Conservation (phyloP, 768 basidiomycete species). For the Mycena vulgaris region DNA sequence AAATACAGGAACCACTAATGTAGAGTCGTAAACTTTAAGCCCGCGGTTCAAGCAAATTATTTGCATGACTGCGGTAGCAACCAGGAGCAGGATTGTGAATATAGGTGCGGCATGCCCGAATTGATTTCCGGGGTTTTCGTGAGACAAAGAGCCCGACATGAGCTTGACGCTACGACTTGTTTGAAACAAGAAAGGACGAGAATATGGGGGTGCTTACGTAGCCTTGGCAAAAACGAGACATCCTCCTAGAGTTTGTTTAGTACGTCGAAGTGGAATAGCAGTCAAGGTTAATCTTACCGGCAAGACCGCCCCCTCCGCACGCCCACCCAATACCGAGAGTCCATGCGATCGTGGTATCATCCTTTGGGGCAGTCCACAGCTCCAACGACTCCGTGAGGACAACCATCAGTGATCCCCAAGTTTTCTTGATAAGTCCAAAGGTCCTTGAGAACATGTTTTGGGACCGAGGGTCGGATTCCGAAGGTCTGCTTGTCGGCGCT, state of each 20-base stretch:
- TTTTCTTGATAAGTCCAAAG: slow-evolving; percentile 51
- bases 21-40: slow-evolving; percentile 91
- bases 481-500: slow-evolving; percentile 40
- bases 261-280: too few species aligned
- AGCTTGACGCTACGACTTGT: slow-evolving; percentile 77
- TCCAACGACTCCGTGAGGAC: slow-evolving; percentile 78
- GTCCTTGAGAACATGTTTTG: slow-evolving; percentile 33
- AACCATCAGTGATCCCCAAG: slow-evolving; percentile 64
- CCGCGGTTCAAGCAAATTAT: slow-evolving; percentile 94
- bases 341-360: slow-evolving; percentile 91
- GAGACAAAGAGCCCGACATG: slow-evolving; percentile 81
- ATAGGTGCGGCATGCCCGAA: slow-evolving; percentile 88
- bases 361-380: slow-evolving; percentile 81
- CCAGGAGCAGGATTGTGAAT: slow-evolving; percentile 79
- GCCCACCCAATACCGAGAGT: slow-evolving; percentile 95
- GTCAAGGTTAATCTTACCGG: too few species aligned
- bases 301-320: slow-evolving; percentile 91
- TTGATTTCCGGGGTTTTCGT: slow-evolving; percentile 88
- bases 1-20: slow-evolving; percentile 94
- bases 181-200: neutral
- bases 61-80: slow-evolving; percentile 86
- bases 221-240: slow-evolving; percentile 88
- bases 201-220: slow-evolving; percentile 60
- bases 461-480: slow-evolving; percentile 17
- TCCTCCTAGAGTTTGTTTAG: too few species aligned